Percentiles rank a stretch among this genome's conserved stretches.
Evolutionary conservation across 371 early-diverging fungal species (phyloP).

Genomic region (Massospora cicadina): DNA sequence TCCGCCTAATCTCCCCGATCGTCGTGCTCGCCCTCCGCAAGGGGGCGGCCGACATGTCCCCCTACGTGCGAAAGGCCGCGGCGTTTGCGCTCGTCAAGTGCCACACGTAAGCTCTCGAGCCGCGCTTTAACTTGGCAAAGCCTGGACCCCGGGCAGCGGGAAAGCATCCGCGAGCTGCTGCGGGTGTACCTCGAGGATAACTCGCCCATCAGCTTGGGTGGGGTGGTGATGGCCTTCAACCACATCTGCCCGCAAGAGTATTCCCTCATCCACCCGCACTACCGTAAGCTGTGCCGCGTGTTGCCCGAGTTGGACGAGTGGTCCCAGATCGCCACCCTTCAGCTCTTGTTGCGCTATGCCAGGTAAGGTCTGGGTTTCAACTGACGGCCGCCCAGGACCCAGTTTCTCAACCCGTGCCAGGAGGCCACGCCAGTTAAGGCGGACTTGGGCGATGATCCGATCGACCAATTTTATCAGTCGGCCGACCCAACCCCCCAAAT

Average conservation of each 20-base stretch:
- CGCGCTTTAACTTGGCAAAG: slow-evolving; percentile 18
- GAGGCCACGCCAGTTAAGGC: not conserved
- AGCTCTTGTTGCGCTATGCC: slow-evolving; percentile 60
- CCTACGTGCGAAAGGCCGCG: slow-evolving; percentile 85
- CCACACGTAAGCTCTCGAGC: slow-evolving; percentile 32
- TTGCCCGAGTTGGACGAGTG: slow-evolving; percentile 83
- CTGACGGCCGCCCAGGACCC: slow-evolving; percentile 20
- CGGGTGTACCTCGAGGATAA: slow-evolving; percentile 59
- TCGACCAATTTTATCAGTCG: not conserved
- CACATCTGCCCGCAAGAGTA: slow-evolving; percentile 68
- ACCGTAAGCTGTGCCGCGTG: slow-evolving; percentile 65
- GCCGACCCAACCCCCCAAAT: not conserved
- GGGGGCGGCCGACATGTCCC: slow-evolving; percentile 65
- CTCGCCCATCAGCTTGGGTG: slow-evolving; percentile 71
- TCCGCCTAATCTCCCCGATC: slow-evolving; percentile 74
- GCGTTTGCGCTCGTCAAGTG: slow-evolving; percentile 81
- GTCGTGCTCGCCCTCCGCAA: slow-evolving; percentile 77
- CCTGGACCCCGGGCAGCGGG: slow-evolving; percentile 57
- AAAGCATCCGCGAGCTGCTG: slow-evolving; percentile 55
- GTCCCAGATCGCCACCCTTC: slow-evolving; percentile 79
- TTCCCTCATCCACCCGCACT: slow-evolving; percentile 77
- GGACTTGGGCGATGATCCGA: slow-evolving; percentile 1
- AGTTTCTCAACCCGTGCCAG: slow-evolving; percentile 39
- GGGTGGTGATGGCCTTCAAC: slow-evolving; percentile 69
- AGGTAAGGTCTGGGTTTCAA: slow-evolving; percentile 19